Conservation (phyloP, 1,139 yeast species). For the Yamadazyma pseudoaaseri region DNA sequence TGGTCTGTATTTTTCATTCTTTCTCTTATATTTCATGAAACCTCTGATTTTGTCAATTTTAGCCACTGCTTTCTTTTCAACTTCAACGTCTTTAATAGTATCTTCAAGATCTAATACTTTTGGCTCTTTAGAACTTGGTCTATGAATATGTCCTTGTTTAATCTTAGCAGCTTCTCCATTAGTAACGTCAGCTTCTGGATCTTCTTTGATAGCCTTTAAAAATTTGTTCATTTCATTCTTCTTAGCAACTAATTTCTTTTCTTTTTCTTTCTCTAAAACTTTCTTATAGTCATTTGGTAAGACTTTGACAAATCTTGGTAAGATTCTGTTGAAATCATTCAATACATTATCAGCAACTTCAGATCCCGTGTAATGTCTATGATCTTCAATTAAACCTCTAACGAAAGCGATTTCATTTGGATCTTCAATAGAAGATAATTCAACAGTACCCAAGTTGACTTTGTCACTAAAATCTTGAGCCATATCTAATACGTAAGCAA, state of each 20-base stretch:
- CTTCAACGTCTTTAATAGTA: constrained; percentile 66
- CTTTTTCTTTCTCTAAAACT: constrained; percentile 79
- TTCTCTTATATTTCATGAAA: constrained; percentile 89
- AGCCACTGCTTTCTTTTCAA: constrained; percentile 60
- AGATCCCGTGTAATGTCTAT: constrained; percentile 90
- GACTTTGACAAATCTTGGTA: constrained; percentile 90
- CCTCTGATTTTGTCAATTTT: constrained; percentile 84
- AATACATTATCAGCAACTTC: constrained; percentile 84
- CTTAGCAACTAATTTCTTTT: constrained; percentile 66
- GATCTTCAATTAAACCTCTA: constrained; percentile 92
- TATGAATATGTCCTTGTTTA: constrained; percentile 46
- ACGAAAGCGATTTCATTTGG: constrained; percentile 93
- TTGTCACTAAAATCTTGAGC: constrained; percentile 86
- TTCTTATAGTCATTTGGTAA: constrained; percentile 89
- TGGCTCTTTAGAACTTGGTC: constrained; percentile 60
- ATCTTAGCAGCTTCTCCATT: constrained; percentile 74
- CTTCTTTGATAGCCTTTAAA: constrained; percentile 69
- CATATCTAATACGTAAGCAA: constrained; percentile 92
- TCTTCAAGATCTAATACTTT: constrained; percentile 89
- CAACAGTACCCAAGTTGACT: constrained; percentile 83
- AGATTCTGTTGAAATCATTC: constrained; percentile 80
- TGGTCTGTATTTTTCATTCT: constrained; percentile 82
- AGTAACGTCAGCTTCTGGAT: constrained; percentile 83
- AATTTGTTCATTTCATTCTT: constrained; percentile 56
- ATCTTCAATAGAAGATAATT: constrained; percentile 71